A percentile compares a stretch with the other conserved stretches of the same genome.
phyloP scores from a whole-genome alignment of 2,329 filamentous ascomycete species.

The Metarhizium robertsii region DNA sequence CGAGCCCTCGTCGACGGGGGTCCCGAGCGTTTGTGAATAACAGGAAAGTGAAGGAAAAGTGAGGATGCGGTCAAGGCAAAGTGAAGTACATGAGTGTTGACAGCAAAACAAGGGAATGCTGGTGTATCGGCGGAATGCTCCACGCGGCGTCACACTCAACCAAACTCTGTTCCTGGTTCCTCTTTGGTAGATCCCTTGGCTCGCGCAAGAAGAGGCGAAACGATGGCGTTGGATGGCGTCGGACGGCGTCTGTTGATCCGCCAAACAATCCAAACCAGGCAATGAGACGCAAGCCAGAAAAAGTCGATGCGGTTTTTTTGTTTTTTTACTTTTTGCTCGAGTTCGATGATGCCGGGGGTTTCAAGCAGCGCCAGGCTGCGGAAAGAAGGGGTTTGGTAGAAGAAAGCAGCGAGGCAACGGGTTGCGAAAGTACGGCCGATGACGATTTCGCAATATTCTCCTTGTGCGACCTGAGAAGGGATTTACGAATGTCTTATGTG shows the following conservation, averaged over 20 bases:
- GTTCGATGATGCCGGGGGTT: neutral
- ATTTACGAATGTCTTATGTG: neutral
- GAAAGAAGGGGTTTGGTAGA: neutral
- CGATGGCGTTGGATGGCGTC: neutral
- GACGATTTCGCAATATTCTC: neutral
- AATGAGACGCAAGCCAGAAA: neutral
- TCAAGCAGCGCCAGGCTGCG: neutral
- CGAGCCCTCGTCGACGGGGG: neutral
- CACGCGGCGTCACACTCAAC: neutral
- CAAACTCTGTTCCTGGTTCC: neutral
- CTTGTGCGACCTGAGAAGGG: neutral
- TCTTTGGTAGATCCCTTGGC: neutral
- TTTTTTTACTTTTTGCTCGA: neutral
- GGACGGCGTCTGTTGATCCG: neutral
- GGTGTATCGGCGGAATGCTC: neutral
- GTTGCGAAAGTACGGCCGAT: neutral
- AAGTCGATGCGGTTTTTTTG: neutral
- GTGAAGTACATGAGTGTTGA: neutral
- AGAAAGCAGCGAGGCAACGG: too few species aligned
- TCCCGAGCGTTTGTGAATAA: neutral
- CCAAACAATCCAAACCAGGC: too few species aligned
- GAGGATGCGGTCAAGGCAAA: neutral
- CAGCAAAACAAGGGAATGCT: neutral
- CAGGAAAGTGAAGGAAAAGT: neutral
- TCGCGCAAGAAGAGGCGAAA: slow-evolving; percentile 1